Percentiles rank a stretch among this genome's conserved stretches.
phyloP scores from a whole-genome alignment of 1,284 basidiomycete species.

The Omphalotus olearius region DNA sequence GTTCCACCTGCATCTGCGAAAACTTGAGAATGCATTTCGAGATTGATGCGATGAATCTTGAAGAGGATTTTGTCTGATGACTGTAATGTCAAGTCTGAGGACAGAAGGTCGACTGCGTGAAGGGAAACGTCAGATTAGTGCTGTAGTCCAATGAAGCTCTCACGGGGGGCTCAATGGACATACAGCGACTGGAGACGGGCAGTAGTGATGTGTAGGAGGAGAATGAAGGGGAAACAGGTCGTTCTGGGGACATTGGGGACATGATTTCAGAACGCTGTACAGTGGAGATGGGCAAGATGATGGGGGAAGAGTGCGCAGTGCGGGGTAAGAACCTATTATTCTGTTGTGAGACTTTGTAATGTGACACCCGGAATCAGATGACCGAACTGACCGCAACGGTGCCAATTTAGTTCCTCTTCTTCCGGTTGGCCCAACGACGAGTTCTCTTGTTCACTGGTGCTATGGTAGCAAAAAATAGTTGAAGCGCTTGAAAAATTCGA shows the following conservation, averaged over 20 bases:
- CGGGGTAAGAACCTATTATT: too few species aligned
- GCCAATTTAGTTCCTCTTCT: too few species aligned
- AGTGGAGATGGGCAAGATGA: too few species aligned
- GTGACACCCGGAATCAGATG: too few species aligned
- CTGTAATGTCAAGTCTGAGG: constrained; percentile 20
- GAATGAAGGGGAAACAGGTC: background rate
- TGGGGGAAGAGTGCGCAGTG: too few species aligned
- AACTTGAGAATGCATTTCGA: constrained; percentile 22
- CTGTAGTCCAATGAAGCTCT: background rate
- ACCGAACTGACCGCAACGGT: too few species aligned
- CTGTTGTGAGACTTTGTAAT: too few species aligned
- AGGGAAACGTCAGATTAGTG: background rate
- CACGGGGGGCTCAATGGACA: constrained; percentile 3
- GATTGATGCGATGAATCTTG: constrained; percentile 22
- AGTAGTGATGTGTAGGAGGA: background rate
- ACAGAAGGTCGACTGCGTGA: constrained; percentile 10
- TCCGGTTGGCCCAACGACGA: too few species aligned
- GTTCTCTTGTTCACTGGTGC: too few species aligned
- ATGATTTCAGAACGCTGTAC: too few species aligned
- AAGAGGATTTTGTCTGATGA: constrained; percentile 21
- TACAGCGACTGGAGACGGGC: constrained; percentile 7
- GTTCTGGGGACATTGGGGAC: constrained; percentile 6
- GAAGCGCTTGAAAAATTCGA: too few species aligned
- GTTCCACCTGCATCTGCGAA: constrained; percentile 19
- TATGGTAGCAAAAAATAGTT: too few species aligned